These are phyloP conservation scores for Leishmania braziliensis DNA, from an alignment of 208 protist species.

Conservation along the genomic window DNA sequence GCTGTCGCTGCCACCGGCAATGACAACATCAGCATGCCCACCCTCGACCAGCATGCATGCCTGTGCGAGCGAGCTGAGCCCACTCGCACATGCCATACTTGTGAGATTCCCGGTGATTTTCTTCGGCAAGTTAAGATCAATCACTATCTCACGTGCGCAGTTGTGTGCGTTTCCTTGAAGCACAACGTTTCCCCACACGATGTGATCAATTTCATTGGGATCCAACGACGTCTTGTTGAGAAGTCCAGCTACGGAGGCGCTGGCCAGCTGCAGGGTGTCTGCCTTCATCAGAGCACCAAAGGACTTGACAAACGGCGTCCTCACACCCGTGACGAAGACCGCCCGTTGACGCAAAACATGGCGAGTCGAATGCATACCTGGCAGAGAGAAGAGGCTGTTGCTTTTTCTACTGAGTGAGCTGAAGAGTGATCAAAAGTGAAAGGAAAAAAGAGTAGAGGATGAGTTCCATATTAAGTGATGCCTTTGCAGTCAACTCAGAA, in stretches of 20 bases:
- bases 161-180: slow-evolving; percentile 76
- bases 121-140: slow-evolving; percentile 83
- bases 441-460: not conserved
- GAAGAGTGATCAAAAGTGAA: not conserved
- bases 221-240: slow-evolving; percentile 72
- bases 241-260: slow-evolving; percentile 67
- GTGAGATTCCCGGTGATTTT: slow-evolving; percentile 70
- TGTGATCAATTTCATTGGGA: slow-evolving; percentile 75
- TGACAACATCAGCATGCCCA: slow-evolving; percentile 76
- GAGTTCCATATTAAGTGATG: not conserved
- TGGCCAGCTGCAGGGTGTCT: slow-evolving; percentile 66
- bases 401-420: not conserved
- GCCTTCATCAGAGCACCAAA: slow-evolving; percentile 69
- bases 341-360: slow-evolving; percentile 37
- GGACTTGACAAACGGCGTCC: slow-evolving; percentile 81
- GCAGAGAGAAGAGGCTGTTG: not conserved
- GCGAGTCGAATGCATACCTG: slow-evolving; percentile 32
- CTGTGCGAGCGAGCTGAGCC: slow-evolving; percentile 78
- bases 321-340: slow-evolving; percentile 65
- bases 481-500: not conserved
- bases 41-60: slow-evolving; percentile 77
- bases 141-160: slow-evolving; percentile 82
- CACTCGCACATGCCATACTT: slow-evolving; percentile 84
- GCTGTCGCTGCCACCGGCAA: slow-evolving; percentile 89
- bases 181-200: slow-evolving; percentile 92